Base-by-base conservation (phyloP, 192 early-diverging fungal species). In the Backusella tuberculispora region DNA sequence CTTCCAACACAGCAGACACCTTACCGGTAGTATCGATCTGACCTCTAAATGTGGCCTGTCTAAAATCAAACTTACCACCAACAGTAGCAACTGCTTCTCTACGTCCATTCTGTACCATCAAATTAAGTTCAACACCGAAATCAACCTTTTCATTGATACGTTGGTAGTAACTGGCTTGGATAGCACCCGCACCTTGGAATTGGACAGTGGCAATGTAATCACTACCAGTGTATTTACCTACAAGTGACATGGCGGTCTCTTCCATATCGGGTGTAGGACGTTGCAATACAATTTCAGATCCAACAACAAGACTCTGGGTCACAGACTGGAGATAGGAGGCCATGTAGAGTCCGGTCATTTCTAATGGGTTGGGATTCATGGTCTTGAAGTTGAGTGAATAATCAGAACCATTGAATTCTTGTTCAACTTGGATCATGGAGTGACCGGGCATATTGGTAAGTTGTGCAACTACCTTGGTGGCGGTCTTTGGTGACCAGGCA, bases 1-100 rank as follows among this genome's bases (percentile, higher is more conserved):
- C 96, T 83, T 99, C 98, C 43, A 99, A 78, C 8, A 98, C 90
- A 63, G 94, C 91, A 64, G 88, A 88, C 15, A 98, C 90, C 73
- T 92, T 89, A 74, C 98, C 98, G 40, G 91, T 87, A 21, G 93
- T 96, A 84, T 97, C 96, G 46, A 98, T 85, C 81, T 92, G 92
- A n/a, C 94, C 96, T 70, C 97, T 87, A 80, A 99, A 91, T 43
- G 93, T 97, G 38, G 96, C 90, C 44, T 88, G 88, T 53, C 96
- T 88, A 77, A 98, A 98, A 76, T 98, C 97, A 71, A 97, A 95
- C 88, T 99, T 99, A 81, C 95, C 97, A 50, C 95, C 97, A n/a
- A 96, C 92, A 15, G 94, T 92, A 71, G 94, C 95, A 71, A 97
- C 88, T 47, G 94, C 98, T 68, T 98, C 96, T 69, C 96, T 88